phyloP scores from a whole-genome alignment of 352 stramenopile species.

The Pythium pectinolyticum region DNA sequence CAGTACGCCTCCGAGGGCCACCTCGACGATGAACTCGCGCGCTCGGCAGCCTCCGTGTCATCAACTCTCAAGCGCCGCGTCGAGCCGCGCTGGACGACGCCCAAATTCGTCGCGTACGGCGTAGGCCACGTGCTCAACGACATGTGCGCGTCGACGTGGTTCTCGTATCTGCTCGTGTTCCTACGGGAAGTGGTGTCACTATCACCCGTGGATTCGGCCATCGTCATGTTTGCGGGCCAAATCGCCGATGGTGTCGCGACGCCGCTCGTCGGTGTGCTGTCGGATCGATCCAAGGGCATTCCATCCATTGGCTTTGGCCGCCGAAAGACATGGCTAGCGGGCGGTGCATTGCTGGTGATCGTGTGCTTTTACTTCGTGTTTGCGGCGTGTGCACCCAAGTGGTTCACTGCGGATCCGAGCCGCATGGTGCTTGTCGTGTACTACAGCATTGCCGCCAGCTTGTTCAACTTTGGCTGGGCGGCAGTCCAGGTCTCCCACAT shows the following conservation, averaged over 20 bases:
- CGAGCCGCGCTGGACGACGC: constrained; percentile 44
- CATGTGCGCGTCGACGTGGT: constrained; percentile 88
- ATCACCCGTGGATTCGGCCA: constrained; percentile 72
- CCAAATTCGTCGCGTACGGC: constrained; percentile 69
- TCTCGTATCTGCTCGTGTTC: constrained; percentile 87
- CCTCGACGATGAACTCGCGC: neutral
- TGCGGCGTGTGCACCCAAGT: constrained; percentile 52
- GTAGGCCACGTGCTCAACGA: constrained; percentile 87
- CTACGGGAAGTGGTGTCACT: constrained; percentile 56
- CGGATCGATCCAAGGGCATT: constrained; percentile 63
- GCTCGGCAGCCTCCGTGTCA: neutral
- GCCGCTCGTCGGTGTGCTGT: constrained; percentile 76
- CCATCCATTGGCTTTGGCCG: constrained; percentile 62
- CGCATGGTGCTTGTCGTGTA: constrained; percentile 65
- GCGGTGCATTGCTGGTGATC: constrained; percentile 68
- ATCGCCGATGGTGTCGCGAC: constrained; percentile 81
- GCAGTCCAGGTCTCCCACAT: constrained; percentile 86
- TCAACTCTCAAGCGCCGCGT: constrained; percentile 7
- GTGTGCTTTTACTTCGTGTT: constrained; percentile 89
- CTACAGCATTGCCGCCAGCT: constrained; percentile 70
- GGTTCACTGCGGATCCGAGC: constrained; percentile 58
- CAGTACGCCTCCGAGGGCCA: neutral
- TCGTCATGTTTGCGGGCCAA: constrained; percentile 87
- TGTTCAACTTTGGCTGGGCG: constrained; percentile 87
- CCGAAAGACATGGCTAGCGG: constrained; percentile 75